phyloP scores from a whole-genome alignment of 2,329 filamentous ascomycete genomes.

The Penicillium palitans region DNA sequence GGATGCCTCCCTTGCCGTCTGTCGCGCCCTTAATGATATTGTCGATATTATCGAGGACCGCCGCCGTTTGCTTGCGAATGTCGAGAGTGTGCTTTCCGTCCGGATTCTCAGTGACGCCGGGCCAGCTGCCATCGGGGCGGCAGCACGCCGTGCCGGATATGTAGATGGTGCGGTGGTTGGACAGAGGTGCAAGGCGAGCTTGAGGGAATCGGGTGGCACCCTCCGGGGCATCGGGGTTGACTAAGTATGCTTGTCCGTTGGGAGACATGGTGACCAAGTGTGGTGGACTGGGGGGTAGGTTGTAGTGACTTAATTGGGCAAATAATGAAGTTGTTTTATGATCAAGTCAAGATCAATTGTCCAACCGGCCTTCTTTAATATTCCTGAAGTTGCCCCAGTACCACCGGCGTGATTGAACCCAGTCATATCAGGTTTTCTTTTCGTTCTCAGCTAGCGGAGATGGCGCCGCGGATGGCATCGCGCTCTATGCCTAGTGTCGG shows the following conservation, averaged over 20 bases:
- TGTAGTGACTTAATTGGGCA: neutral
- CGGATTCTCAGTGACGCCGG: conserved; percentile 39
- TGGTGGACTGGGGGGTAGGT: neutral
- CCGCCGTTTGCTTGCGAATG: conserved; percentile 42
- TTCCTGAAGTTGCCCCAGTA: neutral
- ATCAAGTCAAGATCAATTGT: neutral
- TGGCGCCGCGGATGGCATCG: neutral
- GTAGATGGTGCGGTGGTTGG: conserved; percentile 41
- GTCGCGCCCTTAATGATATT: conserved; percentile 42
- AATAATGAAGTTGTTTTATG: neutral
- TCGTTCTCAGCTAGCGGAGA: neutral
- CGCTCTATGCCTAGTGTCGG: neutral
- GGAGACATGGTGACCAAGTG: conserved; percentile 26
- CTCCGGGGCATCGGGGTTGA: conserved; percentile 31
- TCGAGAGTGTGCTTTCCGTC: conserved; percentile 40
- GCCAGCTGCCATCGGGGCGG: conserved; percentile 37
- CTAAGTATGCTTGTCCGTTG: conserved; percentile 40
- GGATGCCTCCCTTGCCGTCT: conserved; percentile 37
- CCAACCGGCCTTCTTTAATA: neutral
- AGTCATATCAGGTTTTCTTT: neutral
- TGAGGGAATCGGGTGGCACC: conserved; percentile 37
- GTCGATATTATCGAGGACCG: conserved; percentile 42
- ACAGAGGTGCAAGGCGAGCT: conserved; percentile 37
- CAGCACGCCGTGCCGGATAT: conserved; percentile 43
- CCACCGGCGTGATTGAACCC: neutral